Evolutionary conservation across 805 yeast genomes (phyloP).

Genomic region (Schizosaccharomyces cryophilus): DNA sequence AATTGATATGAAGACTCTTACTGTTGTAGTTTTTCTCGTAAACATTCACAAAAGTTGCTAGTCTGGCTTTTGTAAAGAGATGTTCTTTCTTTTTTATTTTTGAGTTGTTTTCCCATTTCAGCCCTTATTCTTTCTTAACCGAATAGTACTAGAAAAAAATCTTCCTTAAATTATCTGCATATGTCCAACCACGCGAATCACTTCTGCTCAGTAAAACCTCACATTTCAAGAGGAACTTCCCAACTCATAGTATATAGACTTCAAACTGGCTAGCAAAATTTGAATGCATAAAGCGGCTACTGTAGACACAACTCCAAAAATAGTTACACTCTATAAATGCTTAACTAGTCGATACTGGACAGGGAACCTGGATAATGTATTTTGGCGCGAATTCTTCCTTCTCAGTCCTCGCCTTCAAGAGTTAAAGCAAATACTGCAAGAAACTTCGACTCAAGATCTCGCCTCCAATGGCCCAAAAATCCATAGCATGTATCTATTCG

Average conservation of each 20-base stretch:
- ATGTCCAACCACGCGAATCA: too few relatives aligned
- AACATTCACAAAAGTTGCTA: too few relatives aligned
- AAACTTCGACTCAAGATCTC: neutral
- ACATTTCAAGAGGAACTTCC: too few relatives aligned
- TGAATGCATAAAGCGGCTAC: neutral
- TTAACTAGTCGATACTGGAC: neutral
- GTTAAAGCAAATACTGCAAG: neutral
- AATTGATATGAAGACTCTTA: too few relatives aligned
- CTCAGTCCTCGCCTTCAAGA: neutral
- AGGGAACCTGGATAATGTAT: neutral
- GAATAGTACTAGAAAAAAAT: too few relatives aligned
- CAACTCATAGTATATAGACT: neutral
- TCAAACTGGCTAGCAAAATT: neutral
- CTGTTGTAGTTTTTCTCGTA: too few relatives aligned
- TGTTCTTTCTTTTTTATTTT: too few relatives aligned
- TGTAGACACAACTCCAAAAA: neutral
- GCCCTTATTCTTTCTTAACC: neutral
- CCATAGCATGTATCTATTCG: neutral
- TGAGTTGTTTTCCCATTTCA: too few relatives aligned
- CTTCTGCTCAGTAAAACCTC: too few relatives aligned
- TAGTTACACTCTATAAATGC: neutral
- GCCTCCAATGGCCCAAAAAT: neutral
- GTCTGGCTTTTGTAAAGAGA: too few relatives aligned
- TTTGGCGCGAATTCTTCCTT: neutral
- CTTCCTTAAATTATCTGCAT: too few relatives aligned